A percentile compares a stretch with the other conserved stretches of the same genome.
Conservation (phyloP, 345 rosid species). For the Citrus cavaleriei region DNA sequence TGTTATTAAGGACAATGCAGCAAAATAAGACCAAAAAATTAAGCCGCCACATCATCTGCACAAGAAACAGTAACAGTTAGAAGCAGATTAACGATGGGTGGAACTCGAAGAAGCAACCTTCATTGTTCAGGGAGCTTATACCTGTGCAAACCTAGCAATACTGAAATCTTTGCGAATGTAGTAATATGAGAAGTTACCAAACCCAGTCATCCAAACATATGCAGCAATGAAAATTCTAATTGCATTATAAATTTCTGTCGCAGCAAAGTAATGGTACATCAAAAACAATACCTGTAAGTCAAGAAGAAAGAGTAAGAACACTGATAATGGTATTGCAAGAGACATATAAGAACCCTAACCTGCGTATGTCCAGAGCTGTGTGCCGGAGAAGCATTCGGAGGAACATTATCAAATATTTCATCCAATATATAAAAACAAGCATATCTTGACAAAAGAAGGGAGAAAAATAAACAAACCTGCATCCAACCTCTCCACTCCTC, state of each 20-base stretch:
- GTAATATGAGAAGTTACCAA: conserved; percentile 97
- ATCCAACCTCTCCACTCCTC: conserved; percentile 99
- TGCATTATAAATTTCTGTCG: conserved; percentile 88
- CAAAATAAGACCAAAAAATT: conserved; percentile 89
- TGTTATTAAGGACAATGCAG: conserved; percentile 82
- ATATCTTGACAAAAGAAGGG: not conserved
- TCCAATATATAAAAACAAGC: not conserved
- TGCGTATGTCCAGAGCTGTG: not conserved
- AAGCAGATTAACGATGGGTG: conserved; percentile 19
- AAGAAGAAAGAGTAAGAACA: conserved; percentile 14
- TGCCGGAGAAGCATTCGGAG: not conserved
- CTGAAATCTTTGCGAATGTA: conserved; percentile 97
- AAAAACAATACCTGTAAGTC: conserved; percentile 83
- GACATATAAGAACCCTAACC: conserved; percentile 9
- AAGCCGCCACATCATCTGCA: conserved; percentile 99
- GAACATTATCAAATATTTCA: not conserved
- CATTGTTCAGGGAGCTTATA: conserved; percentile 23
- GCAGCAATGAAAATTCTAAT: conserved; percentile 92
- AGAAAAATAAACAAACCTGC: conserved; percentile 56
- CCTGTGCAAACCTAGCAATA: conserved; percentile 95
- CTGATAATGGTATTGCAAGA: not conserved
- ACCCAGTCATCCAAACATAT: conserved; percentile 99
- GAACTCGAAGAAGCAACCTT: not conserved
- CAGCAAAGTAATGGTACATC: conserved; percentile 99
- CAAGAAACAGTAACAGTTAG: conserved; percentile 16